Evolutionary conservation across 768 basidiomycete genomes (phyloP).

Genomic region (Mycena crocata): DNA sequence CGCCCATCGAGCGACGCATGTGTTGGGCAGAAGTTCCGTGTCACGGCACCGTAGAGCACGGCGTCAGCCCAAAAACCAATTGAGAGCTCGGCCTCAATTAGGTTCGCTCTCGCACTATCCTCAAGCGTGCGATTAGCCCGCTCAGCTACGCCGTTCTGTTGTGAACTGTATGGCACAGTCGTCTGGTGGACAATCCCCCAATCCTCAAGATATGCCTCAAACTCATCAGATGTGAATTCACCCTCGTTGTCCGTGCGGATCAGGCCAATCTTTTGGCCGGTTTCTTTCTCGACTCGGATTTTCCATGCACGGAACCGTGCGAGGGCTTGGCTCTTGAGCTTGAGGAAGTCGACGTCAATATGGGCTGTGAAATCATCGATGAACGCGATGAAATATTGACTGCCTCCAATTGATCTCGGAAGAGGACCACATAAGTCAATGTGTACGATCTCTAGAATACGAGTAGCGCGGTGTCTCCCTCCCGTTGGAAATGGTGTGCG

Average conservation of each 20-base stretch:
- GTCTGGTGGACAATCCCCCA: slow-evolving; percentile 7
- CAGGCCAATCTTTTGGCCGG: background rate
- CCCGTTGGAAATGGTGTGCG: background rate
- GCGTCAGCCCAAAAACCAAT: slow-evolving; percentile 14
- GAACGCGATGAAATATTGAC: slow-evolving; percentile 9
- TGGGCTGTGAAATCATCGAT: background rate
- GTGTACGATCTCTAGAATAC: slow-evolving; percentile 14
- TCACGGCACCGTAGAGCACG: background rate
- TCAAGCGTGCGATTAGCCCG: background rate
- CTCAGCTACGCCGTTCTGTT: slow-evolving; percentile 1
- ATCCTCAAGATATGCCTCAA: background rate
- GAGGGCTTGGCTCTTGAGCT: background rate
- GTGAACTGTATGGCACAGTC: background rate
- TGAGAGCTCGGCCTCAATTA: background rate
- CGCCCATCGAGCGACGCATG: slow-evolving; percentile 1
- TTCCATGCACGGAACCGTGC: background rate
- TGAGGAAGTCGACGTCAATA: background rate
- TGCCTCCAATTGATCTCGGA: slow-evolving; percentile 1
- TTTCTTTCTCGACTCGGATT: background rate
- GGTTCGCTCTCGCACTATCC: background rate
- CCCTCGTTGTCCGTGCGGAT: background rate
- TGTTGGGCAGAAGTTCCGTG: slow-evolving; percentile 9
- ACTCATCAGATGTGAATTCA: background rate
- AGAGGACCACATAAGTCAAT: background rate
- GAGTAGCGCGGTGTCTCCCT: background rate